Evolutionary conservation across 2,329 filamentous ascomycete species (phyloP), one percentile per base, ranked within the genome.

Genomic region (Pyrenochaeta sp.): DNA sequence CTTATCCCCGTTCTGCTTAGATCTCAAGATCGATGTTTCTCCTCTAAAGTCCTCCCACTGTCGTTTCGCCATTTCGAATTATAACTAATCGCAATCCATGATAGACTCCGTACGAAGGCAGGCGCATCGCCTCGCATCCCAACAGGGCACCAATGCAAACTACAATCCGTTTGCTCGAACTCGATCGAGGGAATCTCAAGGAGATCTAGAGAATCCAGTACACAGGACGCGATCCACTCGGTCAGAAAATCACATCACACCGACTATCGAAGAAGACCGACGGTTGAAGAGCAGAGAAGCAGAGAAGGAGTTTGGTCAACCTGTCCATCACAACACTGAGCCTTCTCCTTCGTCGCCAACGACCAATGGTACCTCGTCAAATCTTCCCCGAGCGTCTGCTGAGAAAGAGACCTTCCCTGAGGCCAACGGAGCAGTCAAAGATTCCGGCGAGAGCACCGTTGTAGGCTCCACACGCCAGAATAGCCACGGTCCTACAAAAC

Each of bases 101-200:
- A 34, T 56, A 72, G 69, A 72, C 36, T 37, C 65, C 13, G 63
- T 72, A 56, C 61, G 67, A 44, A 65, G 59, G 27, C 60, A 69
- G 40, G 69, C 69, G 40, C 60, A 68, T 58, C 65, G 66, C 41
- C 55, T 61, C 30, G 69, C 69, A n/a, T 69, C 65, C 35, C 52
- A 48, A 13, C 48, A 50, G 5, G 51, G 50, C 19, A 48, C 53
- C 5, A 56, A 59, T 41, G 61, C 52, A 22, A 68, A 68, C 34
- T 68, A 63, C 55, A 70, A 72, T 21, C 67, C 67, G 1, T 71
- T 70, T 28, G 65, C 68, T 14, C 51, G 66, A 20, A 47, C 50
- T 27, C 53, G 57, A 21, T 65, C 66, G 14, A 53, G 55, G 32
- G 60, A 61, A 17, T 44, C 52, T 3, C 41, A 51, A 29, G 18